These are phyloP conservation scores for Aspergillus bridgeri DNA, from an alignment of 495 filamentous ascomycete genomes.

Conservation along the genomic window DNA sequence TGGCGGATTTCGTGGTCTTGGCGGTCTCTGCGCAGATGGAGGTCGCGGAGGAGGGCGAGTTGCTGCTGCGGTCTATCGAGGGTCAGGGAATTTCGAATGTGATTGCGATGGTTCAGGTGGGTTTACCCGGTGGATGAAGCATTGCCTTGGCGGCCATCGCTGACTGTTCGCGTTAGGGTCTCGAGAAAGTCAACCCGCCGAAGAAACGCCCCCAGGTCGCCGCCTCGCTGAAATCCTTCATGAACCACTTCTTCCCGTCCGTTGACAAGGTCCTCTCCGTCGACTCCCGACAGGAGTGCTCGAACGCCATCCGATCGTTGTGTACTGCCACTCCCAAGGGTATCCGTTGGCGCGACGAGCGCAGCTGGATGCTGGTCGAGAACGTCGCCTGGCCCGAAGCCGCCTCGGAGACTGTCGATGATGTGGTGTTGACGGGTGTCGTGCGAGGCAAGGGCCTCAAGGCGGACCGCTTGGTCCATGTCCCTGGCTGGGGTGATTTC, in stretches of 20 bases:
- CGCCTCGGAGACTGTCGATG: conserved; percentile 41
- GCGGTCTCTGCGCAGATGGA: conserved; percentile 76
- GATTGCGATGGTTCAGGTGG: conserved; percentile 67
- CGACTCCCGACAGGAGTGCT: conserved; percentile 81
- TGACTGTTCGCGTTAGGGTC: conserved; percentile 29
- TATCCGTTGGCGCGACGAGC: conserved; percentile 85
- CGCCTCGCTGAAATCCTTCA: conserved; percentile 80
- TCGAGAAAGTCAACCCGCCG: conserved; percentile 70
- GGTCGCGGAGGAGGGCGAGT: conserved; percentile 76
- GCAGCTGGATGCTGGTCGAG: conserved; percentile 92
- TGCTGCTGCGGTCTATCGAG: conserved; percentile 80
- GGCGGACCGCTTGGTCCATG: conserved; percentile 81
- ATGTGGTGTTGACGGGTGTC: conserved; percentile 77
- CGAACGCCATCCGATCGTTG: conserved; percentile 82
- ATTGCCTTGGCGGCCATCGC: neutral
- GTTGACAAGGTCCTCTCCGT: conserved; percentile 84
- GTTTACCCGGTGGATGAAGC: neutral
- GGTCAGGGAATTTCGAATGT: conserved; percentile 90
- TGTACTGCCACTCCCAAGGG: conserved; percentile 91
- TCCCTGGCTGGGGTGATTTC: conserved; percentile 93
- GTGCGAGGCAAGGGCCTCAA: conserved; percentile 85
- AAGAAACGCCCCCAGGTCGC: conserved; percentile 75
- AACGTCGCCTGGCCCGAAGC: conserved; percentile 65
- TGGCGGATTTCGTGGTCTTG: conserved; percentile 86
- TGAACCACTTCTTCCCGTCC: conserved; percentile 86